phyloP scores from a whole-genome alignment of 2,329 filamentous ascomycete genomes.

The Paraphoma chrysanthemicola region DNA sequence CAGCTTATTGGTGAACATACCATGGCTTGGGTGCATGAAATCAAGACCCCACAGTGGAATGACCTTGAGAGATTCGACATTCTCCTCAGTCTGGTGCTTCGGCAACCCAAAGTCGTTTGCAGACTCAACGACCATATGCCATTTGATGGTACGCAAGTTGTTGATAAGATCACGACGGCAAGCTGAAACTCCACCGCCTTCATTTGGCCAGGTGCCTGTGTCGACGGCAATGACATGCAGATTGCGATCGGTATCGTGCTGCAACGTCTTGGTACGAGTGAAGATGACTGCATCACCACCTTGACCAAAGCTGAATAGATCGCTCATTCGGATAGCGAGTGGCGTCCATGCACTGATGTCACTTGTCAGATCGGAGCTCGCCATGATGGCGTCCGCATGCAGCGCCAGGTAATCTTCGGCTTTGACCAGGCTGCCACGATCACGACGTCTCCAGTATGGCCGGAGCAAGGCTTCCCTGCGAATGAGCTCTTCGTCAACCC shows the following conservation, averaged over 20 bases:
- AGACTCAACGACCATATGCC: slow-evolving; percentile 53
- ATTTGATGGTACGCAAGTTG: slow-evolving; percentile 51
- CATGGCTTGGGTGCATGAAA: slow-evolving; percentile 50
- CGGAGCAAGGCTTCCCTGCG: slow-evolving; percentile 44
- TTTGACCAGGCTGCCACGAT: slow-evolving; percentile 44
- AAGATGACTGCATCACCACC: slow-evolving; percentile 62
- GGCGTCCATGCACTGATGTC: slow-evolving; percentile 62
- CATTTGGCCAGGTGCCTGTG: slow-evolving; percentile 53
- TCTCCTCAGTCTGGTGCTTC: slow-evolving; percentile 52
- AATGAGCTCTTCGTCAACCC: slow-evolving; percentile 50
- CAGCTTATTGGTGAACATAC: slow-evolving; percentile 52
- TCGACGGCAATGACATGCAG: slow-evolving; percentile 52
- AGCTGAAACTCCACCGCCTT: slow-evolving; percentile 52
- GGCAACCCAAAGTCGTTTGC: slow-evolving; percentile 53
- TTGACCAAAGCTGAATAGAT: slow-evolving; percentile 60
- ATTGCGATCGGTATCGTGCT: slow-evolving; percentile 50
- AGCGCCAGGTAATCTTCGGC: slow-evolving; percentile 49
- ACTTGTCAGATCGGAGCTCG: slow-evolving; percentile 59
- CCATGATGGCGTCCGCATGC: slow-evolving; percentile 59
- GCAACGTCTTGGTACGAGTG: slow-evolving; percentile 56
- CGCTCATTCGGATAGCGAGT: slow-evolving; percentile 59
- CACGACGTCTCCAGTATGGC: slow-evolving; percentile 48
- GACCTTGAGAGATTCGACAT: slow-evolving; percentile 52
- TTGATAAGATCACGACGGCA: slow-evolving; percentile 53
- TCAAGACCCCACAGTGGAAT: slow-evolving; percentile 53